Base-by-base conservation (phyloP, 176 grass and related monocot genomes). In the Raddia distichophylla region DNA sequence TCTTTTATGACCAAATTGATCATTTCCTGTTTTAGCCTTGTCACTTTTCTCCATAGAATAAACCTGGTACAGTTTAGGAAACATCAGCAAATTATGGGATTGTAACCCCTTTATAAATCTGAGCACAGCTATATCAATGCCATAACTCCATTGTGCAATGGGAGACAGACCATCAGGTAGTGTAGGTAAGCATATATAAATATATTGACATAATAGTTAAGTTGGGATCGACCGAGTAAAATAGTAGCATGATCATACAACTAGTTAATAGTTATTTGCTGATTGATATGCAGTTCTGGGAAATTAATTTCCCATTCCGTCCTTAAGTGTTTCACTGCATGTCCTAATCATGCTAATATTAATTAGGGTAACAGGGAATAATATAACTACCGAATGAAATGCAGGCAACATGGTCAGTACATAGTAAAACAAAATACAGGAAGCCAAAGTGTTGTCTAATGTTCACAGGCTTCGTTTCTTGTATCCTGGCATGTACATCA, bases 21-120 rank as follows among this genome's bases (percentile, higher is more conserved):
- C 90, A 40, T 95, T 93, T 66, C 91, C 93, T 27, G 84, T 83
- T 81, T 98, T 98, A 68, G 89, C 77, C 80, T 98, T 98, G 77
- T 98, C 93, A 67, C 82, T 98, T 66, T 77, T 83, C 84, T 93
- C 96, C 69, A 91, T 88, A 50, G 93, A 81, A 89, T 93, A 98
- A 56, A 95, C 87, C 96, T 98, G 77, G 72, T 66, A 79, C 58
- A 85, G 44, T 89, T 48, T 67, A 57, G 7, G 85, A 19, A n/a
- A 76, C 14, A 56, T 87, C 46, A 89, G 71, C 56, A 49, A 89
- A 75, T 71, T 15, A 60, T 60, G 20, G 37, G 19, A 84, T 52
- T 32, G 37, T 65, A 61, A 77, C 49, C 84, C 17, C 45, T 57
- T 70, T 60, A 17, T 12, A 86, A 87, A 86, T 63, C 44, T 72